Conservation (phyloP, 495 filamentous ascomycete species). For the Tuber microsphaerosporum region DNA sequence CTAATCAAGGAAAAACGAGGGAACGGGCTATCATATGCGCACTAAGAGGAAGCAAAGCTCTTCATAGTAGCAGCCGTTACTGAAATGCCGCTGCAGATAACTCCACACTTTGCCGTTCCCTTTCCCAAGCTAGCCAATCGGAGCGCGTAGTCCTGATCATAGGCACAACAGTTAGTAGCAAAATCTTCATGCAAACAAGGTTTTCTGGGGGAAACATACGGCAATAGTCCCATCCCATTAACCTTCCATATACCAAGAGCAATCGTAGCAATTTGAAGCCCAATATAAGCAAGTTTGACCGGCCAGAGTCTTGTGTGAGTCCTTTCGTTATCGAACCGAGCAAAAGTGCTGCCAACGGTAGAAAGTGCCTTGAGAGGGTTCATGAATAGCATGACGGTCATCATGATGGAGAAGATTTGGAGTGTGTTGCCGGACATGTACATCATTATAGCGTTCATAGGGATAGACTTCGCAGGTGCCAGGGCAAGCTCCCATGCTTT, state of each 20-base stretch:
- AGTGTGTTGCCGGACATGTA: constrained; percentile 99
- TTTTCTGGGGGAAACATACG: constrained; percentile 52
- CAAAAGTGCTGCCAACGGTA: constrained; percentile 69
- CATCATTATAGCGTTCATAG: constrained; percentile 99
- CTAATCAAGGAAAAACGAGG: not conserved
- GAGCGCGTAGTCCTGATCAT: constrained; percentile 72
- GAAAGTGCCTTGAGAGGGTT: constrained; percentile 81
- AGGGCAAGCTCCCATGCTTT: constrained; percentile 98
- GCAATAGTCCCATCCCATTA: constrained; percentile 90
- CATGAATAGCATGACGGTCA: constrained; percentile 99
- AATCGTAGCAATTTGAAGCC: constrained; percentile 75
- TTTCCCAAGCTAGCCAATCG: constrained; percentile 95
- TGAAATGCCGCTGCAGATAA: constrained; percentile 54
- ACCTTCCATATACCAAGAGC: constrained; percentile 92
- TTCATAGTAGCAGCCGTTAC: constrained; percentile 13
- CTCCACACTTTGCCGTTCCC: constrained; percentile 67
- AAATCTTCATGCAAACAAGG: not conserved
- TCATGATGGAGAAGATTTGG: constrained; percentile 99
- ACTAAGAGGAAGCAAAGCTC: not conserved
- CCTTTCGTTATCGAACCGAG: constrained; percentile 78
- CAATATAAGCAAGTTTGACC: constrained; percentile 78
- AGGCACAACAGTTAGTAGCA: constrained; percentile 37
- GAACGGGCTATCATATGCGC: not conserved
- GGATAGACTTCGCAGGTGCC: constrained; percentile 84
- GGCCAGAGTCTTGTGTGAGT: constrained; percentile 62